Evolutionary conservation across 2,329 filamentous ascomycete species (phyloP), one percentile per base, ranked within the genome.

Genomic region (Pseudovirgaria hyperparasitica): DNA sequence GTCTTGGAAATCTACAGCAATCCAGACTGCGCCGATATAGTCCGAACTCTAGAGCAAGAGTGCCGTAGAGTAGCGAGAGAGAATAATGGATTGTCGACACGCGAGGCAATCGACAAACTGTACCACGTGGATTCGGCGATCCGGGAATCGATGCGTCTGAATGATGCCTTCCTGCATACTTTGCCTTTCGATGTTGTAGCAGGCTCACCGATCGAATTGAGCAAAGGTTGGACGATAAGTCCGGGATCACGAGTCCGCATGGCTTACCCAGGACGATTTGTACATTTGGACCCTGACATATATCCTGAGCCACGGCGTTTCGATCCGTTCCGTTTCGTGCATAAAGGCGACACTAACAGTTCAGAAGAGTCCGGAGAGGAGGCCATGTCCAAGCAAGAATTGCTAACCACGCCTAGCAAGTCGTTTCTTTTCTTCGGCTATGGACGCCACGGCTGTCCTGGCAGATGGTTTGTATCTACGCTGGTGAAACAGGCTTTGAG

Each of bases 401-500:
- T 17, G 9, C 19, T 31, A 9, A 17, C 23, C 4, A 31, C 19
- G 6, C 5, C 20, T 11, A 27, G 15, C 9, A 16, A 22, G 19
- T 20, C 32, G 5, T 34, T 31, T 12, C 21, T 34, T n/a, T n/a
- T 25, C 2, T 34, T 29, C 14, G 32, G 32, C 4, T 32, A 35
- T 22, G 33, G 33, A 2, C 28, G 26, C 21, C 30, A 35, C 15
- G 33, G 19, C 6, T 35, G 33, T 20, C 33, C 33, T 16, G 33
- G 33, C 2, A 9, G 33, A 2, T 33, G 14, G 13, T 30, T 30
- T 16, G 27, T 25, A n/a, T 16, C 33, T 9, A 24, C 32, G 12
- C 19, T 19, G 11, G 33, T 35, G 23, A 35, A 35, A 20, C 23
- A 27, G 18, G 24, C 27, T 6, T 13, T 35, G 9, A 30, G 27